Base-by-base conservation (phyloP, 1,139 yeast species). In the Sugiyamaella paludigena region DNA sequence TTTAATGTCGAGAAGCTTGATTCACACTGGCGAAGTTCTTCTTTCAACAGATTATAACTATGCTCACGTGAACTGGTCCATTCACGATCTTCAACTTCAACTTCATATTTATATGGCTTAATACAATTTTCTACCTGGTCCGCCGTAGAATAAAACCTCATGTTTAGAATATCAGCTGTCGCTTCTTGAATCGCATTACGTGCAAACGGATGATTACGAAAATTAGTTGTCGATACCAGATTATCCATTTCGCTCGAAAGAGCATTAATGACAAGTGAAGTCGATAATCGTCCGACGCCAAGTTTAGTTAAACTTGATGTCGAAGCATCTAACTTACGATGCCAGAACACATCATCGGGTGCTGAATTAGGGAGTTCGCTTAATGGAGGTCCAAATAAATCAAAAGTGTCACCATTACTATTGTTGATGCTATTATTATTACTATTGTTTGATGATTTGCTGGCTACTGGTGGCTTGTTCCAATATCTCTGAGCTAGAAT, bases 91-190 rank as follows among this genome's bases (percentile, higher is more conserved):
- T 92, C 98, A 41, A 92, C 80, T 65, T 94, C 98, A 53, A 94
- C 91, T 65, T 94, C 98, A 67, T 92, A 92, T 69, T 94, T 94
- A 71, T 84, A 92, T 1, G 98, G 98, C 67, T 94, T 94, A 62
- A 94, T 91, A 71, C 98, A 91, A 67, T 92, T 94, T 64, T 94
- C 99, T 12, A 94, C 98, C 66, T 94, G 98, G 65, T 94, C 98
- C 0, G 98, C 95, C 0, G 98, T 92, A 1, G 96, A 84, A 58
- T 84, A 88, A 64, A 80, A 92, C 56, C 92, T 81, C 34, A 86
- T 73, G 54, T 83, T 81, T 54, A 94, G 72, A 1, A 94, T 96
- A 19, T 83, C 74, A 36, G 80, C 78, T 0, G 96, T 95, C 0
- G 97, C 95, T 40, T 89, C 95, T 48, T 78, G 79, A 24, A 94